Evolutionary conservation across 2,329 filamentous ascomycete species (phyloP).

Genomic region (Aspergillus sp.): DNA sequence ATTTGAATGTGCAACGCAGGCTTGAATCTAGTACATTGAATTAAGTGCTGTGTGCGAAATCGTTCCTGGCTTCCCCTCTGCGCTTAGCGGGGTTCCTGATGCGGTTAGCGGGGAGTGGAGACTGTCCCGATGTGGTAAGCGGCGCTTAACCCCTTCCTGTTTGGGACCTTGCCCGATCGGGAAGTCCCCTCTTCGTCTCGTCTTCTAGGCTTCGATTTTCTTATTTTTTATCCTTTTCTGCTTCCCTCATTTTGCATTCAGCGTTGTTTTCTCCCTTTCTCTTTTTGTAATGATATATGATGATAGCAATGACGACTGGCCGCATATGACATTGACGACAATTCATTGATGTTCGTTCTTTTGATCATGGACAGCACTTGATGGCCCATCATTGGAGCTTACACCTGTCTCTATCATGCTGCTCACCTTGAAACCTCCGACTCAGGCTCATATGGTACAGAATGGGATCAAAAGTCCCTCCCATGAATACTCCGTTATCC

Average conservation of each 20-base stretch:
- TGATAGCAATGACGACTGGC: neutral
- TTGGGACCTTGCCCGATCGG: conserved; percentile 21
- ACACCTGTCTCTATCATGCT: conserved; percentile 31
- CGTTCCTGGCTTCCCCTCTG: no score
- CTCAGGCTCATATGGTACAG: conserved; percentile 32
- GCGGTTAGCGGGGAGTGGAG: conserved; percentile 11
- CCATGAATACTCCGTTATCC: conserved; percentile 44
- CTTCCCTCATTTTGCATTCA: conserved; percentile 2
- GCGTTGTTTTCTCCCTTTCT: neutral
- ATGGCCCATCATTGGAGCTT: no score
- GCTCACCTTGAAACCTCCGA: conserved; percentile 45
- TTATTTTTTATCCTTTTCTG: conserved; percentile 16
- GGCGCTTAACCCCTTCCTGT: conserved; percentile 14
- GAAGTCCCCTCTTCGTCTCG: conserved; percentile 5
- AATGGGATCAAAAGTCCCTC: conserved; percentile 42
- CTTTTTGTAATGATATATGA: neutral
- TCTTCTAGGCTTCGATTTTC: conserved; percentile 11
- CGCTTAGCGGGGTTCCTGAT: conserved; percentile 4
- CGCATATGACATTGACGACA: no score
- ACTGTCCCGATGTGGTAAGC: conserved; percentile 14
- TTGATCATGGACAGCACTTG: no score
- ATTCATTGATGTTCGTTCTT: no score
- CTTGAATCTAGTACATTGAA: no score
- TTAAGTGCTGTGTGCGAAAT: no score
- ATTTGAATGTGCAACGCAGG: no score